Evolutionary conservation across 768 basidiomycete genomes (phyloP).

Genomic region (Phanerochaete sordida): DNA sequence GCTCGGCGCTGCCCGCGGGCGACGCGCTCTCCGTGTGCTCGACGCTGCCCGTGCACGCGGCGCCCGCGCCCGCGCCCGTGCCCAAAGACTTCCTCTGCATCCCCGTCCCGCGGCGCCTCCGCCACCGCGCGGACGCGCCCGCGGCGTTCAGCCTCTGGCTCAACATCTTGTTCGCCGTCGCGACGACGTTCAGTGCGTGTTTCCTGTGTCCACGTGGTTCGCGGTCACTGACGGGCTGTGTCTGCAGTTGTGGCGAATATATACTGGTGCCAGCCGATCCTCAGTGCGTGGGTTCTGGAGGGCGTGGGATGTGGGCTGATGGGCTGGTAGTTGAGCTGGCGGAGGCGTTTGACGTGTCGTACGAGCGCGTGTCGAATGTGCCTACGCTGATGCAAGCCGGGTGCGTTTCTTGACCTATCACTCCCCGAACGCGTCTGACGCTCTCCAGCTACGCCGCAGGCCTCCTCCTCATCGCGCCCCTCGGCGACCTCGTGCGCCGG

Average conservation of each 20-base stretch:
- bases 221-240: slow-evolving; percentile 63
- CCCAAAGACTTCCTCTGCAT: slow-evolving; percentile 55
- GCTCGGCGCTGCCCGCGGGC: not conserved
- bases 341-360: slow-evolving; percentile 31
- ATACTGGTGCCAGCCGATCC: slow-evolving; percentile 71
- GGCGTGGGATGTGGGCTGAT: slow-evolving; percentile 13
- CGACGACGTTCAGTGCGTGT: slow-evolving; percentile 55
- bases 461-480: slow-evolving; percentile 62
- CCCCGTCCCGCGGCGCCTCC: slow-evolving; percentile 56
- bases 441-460: slow-evolving; percentile 19
- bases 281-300: slow-evolving; percentile 25
- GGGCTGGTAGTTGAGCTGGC: slow-evolving; percentile 21
- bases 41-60: not conserved
- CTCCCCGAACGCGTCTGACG: not conserved
- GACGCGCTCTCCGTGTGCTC: slow-evolving; percentile 1
- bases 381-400: slow-evolving; percentile 66
- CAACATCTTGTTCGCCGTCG: slow-evolving; percentile 62
- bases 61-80: not conserved
- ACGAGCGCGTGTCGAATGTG: slow-evolving; percentile 41
- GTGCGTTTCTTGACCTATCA: slow-evolving; percentile 26
- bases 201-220: slow-evolving; percentile 52
- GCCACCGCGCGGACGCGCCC: slow-evolving; percentile 43
- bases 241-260: slow-evolving; percentile 61
- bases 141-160: slow-evolving; percentile 50
- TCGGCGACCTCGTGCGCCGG: slow-evolving; percentile 78